These are phyloP conservation scores for Neocatenulostroma microsporum DNA, from an alignment of 2,329 filamentous ascomycete species.

Conservation along the genomic window DNA sequence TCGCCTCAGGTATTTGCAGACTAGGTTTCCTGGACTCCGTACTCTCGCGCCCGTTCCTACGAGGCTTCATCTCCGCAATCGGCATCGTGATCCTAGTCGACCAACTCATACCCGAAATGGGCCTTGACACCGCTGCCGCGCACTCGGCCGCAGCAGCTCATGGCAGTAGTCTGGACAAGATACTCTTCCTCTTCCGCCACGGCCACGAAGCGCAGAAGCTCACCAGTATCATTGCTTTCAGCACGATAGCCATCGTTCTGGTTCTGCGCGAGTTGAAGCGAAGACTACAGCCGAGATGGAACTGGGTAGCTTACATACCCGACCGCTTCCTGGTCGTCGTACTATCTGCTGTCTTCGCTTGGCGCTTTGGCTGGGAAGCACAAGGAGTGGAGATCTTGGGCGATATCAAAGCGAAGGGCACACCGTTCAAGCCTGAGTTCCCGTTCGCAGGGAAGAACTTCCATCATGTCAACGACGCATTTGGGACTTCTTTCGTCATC, in stretches of 20 bases:
- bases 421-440: slow-evolving; percentile 72
- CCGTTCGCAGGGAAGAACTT: slow-evolving; percentile 72
- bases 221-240: slow-evolving; percentile 67
- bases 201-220: slow-evolving; percentile 59
- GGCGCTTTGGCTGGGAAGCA: slow-evolving; percentile 67
- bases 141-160: slow-evolving; percentile 59
- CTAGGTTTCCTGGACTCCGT: slow-evolving; percentile 93
- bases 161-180: slow-evolving; percentile 78
- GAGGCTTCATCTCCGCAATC: slow-evolving; percentile 95
- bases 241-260: slow-evolving; percentile 84
- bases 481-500: slow-evolving; percentile 89
- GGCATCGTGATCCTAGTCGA: slow-evolving; percentile 95
- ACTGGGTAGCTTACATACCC: slow-evolving; percentile 76
- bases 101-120: slow-evolving; percentile 85
- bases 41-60: slow-evolving; percentile 79
- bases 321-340: slow-evolving; percentile 89
- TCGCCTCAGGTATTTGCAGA: slow-evolving; percentile 76
- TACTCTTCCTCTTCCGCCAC: slow-evolving; percentile 68
- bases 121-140: slow-evolving; percentile 60
- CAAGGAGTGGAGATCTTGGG: slow-evolving; percentile 79
- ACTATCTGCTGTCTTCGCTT: slow-evolving; percentile 71
- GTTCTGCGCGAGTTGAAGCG: slow-evolving; percentile 73
- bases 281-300: slow-evolving; percentile 68
- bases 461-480: slow-evolving; percentile 72
- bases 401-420: slow-evolving; percentile 63